Evolutionary conservation across 768 basidiomycete species (phyloP).

Genomic region (Tulasnella sp.): DNA sequence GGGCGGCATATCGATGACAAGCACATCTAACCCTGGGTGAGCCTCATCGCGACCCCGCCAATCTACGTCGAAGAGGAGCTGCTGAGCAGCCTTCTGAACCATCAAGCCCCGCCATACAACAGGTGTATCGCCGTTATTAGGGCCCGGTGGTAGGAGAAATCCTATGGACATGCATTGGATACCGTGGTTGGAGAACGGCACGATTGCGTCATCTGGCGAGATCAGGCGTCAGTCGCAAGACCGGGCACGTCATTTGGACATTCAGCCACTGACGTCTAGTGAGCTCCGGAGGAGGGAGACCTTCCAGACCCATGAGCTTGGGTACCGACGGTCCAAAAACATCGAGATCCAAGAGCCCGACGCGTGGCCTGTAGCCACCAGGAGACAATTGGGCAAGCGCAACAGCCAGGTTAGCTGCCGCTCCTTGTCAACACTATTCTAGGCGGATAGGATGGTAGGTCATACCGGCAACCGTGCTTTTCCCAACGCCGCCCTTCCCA

Average conservation of each 20-base stretch:
- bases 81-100: slow-evolving; percentile 97
- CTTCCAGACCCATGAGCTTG: slow-evolving; percentile 79
- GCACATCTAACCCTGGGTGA: slow-evolving; percentile 53
- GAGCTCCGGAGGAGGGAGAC: slow-evolving; percentile 62
- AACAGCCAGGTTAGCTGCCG: slow-evolving; percentile 61
- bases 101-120: slow-evolving; percentile 95
- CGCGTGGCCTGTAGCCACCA: slow-evolving; percentile 33
- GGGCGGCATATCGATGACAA: slow-evolving; percentile 93
- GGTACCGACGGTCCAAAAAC: slow-evolving; percentile 93
- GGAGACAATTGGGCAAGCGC: slow-evolving; percentile 40
- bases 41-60: slow-evolving; percentile 44
- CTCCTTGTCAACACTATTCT: not conserved
- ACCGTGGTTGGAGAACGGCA: slow-evolving; percentile 79
- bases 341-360: slow-evolving; percentile 88
- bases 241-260: too few relatives aligned
- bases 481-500: slow-evolving; percentile 94
- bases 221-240: too few relatives aligned
- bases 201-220: slow-evolving; percentile 53
- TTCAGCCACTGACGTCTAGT: slow-evolving; percentile 42
- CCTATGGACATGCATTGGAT: slow-evolving; percentile 96
- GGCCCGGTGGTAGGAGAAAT: slow-evolving; percentile 51
- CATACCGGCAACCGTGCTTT: slow-evolving; percentile 82
- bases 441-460: not conserved
- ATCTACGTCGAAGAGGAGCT: slow-evolving; percentile 90
- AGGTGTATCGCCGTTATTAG: slow-evolving; percentile 44